Percentiles rank a stretch among this genome's conserved stretches.
These are phyloP conservation scores for Aurifilum marmelostoma DNA, from an alignment of 2,329 filamentous ascomycete species.

Conservation along the genomic window DNA sequence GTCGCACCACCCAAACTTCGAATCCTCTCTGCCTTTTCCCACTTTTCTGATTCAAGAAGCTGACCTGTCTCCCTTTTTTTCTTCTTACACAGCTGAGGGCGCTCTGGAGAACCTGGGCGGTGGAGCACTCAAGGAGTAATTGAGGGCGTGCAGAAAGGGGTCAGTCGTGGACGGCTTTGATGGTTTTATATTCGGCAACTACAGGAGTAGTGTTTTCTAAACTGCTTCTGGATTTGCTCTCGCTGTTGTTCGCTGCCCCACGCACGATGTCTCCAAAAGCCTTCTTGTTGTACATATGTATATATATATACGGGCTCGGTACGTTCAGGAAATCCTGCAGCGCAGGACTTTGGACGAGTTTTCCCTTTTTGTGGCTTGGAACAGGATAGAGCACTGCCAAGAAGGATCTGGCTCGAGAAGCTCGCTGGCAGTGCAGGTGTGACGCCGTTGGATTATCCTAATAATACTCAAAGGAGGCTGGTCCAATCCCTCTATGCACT, in stretches of 20 bases:
- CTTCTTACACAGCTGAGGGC: not conserved
- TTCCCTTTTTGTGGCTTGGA: not conserved
- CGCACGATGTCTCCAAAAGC: slow-evolving; percentile 10
- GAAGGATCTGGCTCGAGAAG: not conserved
- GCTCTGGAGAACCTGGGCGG: not conserved
- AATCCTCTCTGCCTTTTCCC: not conserved
- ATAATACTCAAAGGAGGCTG: not conserved
- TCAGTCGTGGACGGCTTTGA: not conserved
- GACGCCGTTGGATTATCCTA: not conserved
- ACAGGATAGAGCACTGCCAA: not conserved
- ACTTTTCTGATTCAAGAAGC: not conserved
- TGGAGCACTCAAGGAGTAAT: not conserved
- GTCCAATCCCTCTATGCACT: not conserved
- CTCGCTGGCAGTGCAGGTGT: not conserved
- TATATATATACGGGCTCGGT: slow-evolving; percentile 21
- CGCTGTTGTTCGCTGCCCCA: not conserved
- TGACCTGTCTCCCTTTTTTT: not conserved
- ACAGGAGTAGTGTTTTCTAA: not conserved
- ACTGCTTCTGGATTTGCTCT: not conserved
- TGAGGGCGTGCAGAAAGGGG: not conserved
- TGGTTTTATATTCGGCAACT: not conserved
- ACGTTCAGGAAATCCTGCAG: slow-evolving; percentile 15
- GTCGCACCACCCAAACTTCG: not conserved
- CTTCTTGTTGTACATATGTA: slow-evolving; percentile 23
- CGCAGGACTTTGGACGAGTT: not conserved